Conservation (phyloP, 768 basidiomycete species). For the Neoboletus magnificus region DNA sequence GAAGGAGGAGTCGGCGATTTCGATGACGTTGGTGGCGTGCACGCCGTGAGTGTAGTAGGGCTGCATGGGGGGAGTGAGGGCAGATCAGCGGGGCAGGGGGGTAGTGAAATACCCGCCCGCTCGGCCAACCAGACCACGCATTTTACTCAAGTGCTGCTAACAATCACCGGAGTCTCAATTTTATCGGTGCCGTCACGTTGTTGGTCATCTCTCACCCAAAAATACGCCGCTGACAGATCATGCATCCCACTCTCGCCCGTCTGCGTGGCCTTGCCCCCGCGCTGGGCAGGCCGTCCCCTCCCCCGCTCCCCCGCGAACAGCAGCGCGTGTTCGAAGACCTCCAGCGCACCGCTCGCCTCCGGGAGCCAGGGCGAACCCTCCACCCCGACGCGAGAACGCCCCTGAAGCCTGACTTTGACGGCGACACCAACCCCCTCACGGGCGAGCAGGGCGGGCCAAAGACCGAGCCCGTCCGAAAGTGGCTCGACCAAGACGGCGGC, state of each 20-base stretch:
- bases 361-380: constrained; percentile 42
- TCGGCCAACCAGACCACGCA: neutral
- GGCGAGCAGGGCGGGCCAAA: constrained; percentile 89
- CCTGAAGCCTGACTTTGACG: constrained; percentile 67
- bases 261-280: constrained; percentile 28
- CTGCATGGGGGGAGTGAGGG: constrained; percentile 13
- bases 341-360: constrained; percentile 59
- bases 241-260: neutral
- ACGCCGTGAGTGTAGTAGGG: constrained; percentile 12
- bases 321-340: constrained; percentile 90
- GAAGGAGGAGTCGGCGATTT: constrained; percentile 21
- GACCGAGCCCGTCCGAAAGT: constrained; percentile 69
- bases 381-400: constrained; percentile 71
- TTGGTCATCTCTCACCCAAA: no score
- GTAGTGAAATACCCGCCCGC: neutral
- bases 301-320: constrained; percentile 66
- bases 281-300: constrained; percentile 64
- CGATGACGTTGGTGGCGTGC: constrained; percentile 27
- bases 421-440: constrained; percentile 75
- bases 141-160: neutral
- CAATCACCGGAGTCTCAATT: neutral
- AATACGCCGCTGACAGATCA: neutral
- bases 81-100: neutral
- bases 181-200: neutral
- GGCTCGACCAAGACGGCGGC: constrained; percentile 50